Evolutionary conservation across 1,284 basidiomycete species (phyloP), one percentile per base, ranked within the genome.

Genomic region (Pulchroboletus neoregius): DNA sequence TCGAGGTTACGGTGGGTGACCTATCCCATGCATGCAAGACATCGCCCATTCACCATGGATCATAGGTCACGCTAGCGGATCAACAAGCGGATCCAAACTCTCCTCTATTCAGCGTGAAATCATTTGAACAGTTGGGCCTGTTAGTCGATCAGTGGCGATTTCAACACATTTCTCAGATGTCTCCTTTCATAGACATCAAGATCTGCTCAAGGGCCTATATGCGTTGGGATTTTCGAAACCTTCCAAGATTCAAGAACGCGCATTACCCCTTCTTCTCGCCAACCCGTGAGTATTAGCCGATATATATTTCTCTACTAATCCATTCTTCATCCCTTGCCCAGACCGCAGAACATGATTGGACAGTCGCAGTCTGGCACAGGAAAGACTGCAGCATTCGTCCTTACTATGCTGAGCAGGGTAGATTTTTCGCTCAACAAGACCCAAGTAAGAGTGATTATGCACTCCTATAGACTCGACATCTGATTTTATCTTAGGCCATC

Each of bases 331-430:
- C 49, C 2, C 32, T 39, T 38, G n/a, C 46, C 26, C 51, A 96
- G 94, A 15, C 89, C 94, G 6, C 87, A 86, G 48, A 99, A 99
- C 71, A 95, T 99, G 86, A 99, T 99, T 67, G 96, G 94, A 9
- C 96, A 99, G 71, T 97, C 94, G 40, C 96, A 99, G 67, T 99
- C 96, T 20, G 96, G 96, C 34, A 99, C 96, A 7, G 96, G 96
- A 47, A 99, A 99, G 74, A 99, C 96, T 4, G 96, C 96, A 6
- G 96, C 96, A 2, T 99, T 99, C 66, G 91, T 94, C 11, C 77
- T 99, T 45, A 94, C 94, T 23, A 99, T 99, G 94, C 80, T 99
- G 18, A 94, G 88, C 63, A 84, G 95, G 28, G 80, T 99, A 48
- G 93, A 98, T 69, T 93, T 88, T 58, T 77, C 79, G 27, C 72